phyloP scores from a whole-genome alignment of 352 stramenopile genomes.

The Phytophthora colocasiae region DNA sequence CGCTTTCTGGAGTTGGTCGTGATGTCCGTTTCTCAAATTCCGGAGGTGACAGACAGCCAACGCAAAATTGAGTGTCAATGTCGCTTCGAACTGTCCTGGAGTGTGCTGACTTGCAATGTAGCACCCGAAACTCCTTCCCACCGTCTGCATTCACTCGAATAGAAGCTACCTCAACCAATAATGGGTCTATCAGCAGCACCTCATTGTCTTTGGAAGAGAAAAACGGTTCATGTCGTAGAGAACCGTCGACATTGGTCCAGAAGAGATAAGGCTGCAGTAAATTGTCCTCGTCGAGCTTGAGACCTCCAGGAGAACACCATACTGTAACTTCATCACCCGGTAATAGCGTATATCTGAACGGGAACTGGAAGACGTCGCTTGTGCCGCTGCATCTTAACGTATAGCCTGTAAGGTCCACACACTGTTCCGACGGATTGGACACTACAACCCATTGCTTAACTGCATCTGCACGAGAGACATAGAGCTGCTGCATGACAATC shows the following conservation, averaged over 20 bases:
- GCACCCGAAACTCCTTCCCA: constrained; percentile 79
- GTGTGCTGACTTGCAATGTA: constrained; percentile 74
- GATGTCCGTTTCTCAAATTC: constrained; percentile 41
- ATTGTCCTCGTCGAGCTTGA: constrained; percentile 80
- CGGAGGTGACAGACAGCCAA: constrained; percentile 67
- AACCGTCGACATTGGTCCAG: constrained; percentile 71
- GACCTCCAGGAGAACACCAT: constrained; percentile 69
- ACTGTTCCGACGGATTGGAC: constrained; percentile 77
- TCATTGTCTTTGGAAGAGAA: constrained; percentile 66
- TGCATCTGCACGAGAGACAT: constrained; percentile 76
- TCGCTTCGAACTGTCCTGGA: constrained; percentile 30
- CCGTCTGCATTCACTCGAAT: constrained; percentile 65
- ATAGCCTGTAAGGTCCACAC: constrained; percentile 78
- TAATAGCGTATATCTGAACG: constrained; percentile 67
- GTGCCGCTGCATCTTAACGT: constrained; percentile 54
- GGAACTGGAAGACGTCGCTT: constrained; percentile 69
- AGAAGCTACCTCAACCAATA: constrained; percentile 85
- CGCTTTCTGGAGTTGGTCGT: constrained; percentile 31
- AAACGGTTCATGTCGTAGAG: constrained; percentile 67
- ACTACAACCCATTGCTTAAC: constrained; percentile 86
- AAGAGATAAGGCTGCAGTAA: constrained; percentile 84
- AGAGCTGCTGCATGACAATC: constrained; percentile 88
- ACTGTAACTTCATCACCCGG: constrained; percentile 84
- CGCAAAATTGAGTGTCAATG: constrained; percentile 61
- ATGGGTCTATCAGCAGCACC: constrained; percentile 74